phyloP scores from a whole-genome alignment of 441 rosid genomes.

The Melastoma candidum region DNA sequence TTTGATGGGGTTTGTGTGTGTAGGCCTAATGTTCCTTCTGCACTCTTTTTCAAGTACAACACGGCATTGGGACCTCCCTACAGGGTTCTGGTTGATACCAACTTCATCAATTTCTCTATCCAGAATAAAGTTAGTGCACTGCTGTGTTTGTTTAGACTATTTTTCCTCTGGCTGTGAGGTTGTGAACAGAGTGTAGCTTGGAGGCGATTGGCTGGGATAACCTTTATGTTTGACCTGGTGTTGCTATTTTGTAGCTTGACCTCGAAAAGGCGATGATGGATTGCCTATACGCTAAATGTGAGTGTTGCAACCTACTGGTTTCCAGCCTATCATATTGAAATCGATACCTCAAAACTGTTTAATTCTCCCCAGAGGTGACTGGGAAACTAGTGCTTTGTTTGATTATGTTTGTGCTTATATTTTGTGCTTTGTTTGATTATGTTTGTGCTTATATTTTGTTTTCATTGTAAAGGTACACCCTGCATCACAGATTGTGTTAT shows the following conservation, averaged over 20 bases:
- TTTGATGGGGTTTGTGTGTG: constrained; percentile 1
- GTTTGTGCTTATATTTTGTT: constrained; percentile 1
- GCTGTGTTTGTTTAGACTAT: not conserved
- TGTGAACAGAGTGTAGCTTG: not conserved
- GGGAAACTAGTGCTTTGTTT: too few species aligned
- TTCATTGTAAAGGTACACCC: constrained; percentile 60
- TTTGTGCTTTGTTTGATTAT: not conserved
- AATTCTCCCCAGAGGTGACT: too few species aligned
- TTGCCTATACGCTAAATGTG: constrained; percentile 92
- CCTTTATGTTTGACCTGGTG: not conserved
- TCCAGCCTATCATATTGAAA: not conserved
- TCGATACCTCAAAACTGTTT: too few species aligned
- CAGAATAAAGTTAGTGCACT: constrained; percentile 72
- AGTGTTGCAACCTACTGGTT: constrained; percentile 19
- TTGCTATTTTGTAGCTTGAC: constrained; percentile 47
- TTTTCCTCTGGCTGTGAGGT: not conserved
- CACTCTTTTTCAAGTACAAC: constrained; percentile 74
- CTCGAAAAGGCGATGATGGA: constrained; percentile 91
- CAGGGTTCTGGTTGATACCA: constrained; percentile 84
- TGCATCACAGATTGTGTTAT: constrained; percentile 97
- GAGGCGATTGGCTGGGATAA: not conserved
- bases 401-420: not conserved
- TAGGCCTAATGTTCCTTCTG: constrained; percentile 79
- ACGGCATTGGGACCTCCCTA: constrained; percentile 89
- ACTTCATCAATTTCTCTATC: constrained; percentile 93